A percentile compares a stretch with the other conserved stretches of the same genome.
Evolutionary conservation across 1,139 yeast genomes (phyloP).

Genomic region (Magnusiomyces magnusii): DNA sequence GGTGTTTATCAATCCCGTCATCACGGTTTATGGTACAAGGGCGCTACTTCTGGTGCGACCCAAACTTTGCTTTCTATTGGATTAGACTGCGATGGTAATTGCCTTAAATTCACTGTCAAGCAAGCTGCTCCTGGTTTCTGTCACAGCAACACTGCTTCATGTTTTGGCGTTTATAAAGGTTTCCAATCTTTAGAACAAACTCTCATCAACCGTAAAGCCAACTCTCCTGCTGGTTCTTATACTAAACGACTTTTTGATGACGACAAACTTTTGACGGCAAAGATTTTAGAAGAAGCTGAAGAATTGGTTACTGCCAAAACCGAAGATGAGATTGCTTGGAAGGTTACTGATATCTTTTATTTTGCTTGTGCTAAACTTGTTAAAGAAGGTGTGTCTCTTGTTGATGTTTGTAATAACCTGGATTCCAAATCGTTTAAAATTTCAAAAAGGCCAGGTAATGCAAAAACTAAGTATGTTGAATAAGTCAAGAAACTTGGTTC

Average conservation of each 20-base stretch:
- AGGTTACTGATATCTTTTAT: constrained; percentile 90
- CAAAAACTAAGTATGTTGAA: constrained; percentile 64
- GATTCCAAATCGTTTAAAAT: constrained; percentile 78
- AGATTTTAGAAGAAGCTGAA: constrained; percentile 93
- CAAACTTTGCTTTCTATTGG: constrained; percentile 62
- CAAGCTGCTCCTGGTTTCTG: constrained; percentile 87
- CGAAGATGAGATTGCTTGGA: constrained; percentile 83
- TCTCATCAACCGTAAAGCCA: constrained; percentile 40
- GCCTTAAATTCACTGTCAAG: constrained; percentile 75
- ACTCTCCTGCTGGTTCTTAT: constrained; percentile 88
- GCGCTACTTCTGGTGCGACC: constrained; percentile 91
- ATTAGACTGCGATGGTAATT: constrained; percentile 88
- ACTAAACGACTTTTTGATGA: constrained; percentile 83
- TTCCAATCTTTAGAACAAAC: constrained; percentile 59
- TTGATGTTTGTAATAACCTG: constrained; percentile 76
- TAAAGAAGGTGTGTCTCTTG: constrained; percentile 68
- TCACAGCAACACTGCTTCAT: constrained; percentile 71
- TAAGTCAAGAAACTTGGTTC: constrained; percentile 23
- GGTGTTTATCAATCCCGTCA: constrained; percentile 95
- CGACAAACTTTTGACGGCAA: constrained; percentile 65
- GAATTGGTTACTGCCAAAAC: constrained; percentile 79
- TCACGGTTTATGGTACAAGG: constrained; percentile 91
- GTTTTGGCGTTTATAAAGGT: constrained; percentile 60
- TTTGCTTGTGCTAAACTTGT: constrained; percentile 85
- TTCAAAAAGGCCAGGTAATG: constrained; percentile 93